These are phyloP conservation scores for Neostapfia colusana DNA, from an alignment of 176 grass and related monocot species.

Conservation along the genomic window DNA sequence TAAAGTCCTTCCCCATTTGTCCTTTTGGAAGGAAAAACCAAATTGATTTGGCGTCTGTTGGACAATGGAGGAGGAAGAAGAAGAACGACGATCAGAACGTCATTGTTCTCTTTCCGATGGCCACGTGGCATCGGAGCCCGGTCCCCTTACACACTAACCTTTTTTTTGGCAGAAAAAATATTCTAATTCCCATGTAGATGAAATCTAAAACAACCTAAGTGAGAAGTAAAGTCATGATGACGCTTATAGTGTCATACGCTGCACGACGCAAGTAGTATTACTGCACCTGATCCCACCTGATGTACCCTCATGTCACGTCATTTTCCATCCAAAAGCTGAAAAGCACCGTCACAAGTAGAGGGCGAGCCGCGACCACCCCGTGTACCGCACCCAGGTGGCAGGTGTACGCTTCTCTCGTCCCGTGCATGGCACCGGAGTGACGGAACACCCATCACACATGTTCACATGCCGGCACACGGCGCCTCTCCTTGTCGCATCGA, in stretches of 20 bases:
- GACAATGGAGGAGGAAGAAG: background rate
- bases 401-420: background rate
- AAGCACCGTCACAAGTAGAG: constrained; percentile 2
- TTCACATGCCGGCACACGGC: background rate
- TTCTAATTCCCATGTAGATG: background rate
- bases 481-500: constrained; percentile 32
- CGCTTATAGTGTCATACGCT: background rate
- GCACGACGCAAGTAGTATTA: background rate
- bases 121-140: constrained; percentile 1
- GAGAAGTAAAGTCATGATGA: background rate
- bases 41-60: background rate
- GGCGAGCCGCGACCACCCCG: background rate
- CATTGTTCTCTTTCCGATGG: background rate
- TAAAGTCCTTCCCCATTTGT: background rate
- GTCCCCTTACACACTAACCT: background rate
- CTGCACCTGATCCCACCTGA: background rate
- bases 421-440: constrained; percentile 1
- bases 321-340: constrained; percentile 32
- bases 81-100: background rate
- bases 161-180: background rate
- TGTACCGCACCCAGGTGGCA: background rate
- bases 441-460: background rate
- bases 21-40: background rate
- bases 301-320: background rate
- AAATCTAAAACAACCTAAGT: background rate